Evolutionary conservation across 371 early-diverging fungal species (phyloP).

Genomic region (Zopfochytrium polystomum): DNA sequence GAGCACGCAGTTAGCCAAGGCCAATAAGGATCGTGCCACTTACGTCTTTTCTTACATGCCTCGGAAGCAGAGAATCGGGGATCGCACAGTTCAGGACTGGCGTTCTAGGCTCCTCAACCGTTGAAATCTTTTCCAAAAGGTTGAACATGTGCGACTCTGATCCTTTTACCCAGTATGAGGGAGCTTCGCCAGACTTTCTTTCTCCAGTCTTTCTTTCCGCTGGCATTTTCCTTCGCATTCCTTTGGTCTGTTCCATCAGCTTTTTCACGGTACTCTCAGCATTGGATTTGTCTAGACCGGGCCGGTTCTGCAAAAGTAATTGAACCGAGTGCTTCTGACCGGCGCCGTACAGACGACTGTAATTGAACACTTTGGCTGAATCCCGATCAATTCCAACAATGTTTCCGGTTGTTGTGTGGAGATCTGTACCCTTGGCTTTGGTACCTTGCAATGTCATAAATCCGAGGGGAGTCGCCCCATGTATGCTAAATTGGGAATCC

Average conservation of each 20-base stretch:
- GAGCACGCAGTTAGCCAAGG: background rate
- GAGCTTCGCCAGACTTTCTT: background rate
- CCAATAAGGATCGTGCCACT: conserved; percentile 9
- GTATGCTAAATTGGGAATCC: conserved; percentile 89
- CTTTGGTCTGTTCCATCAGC: conserved; percentile 85
- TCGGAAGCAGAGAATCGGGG: conserved; percentile 76
- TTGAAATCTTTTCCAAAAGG: conserved; percentile 79
- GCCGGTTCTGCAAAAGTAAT: conserved; percentile 76
- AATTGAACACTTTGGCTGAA: conserved; percentile 94
- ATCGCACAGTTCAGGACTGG: conserved; percentile 87
- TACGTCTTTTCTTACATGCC: conserved; percentile 58
- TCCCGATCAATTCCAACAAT: conserved; percentile 87
- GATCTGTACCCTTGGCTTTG: conserved; percentile 84
- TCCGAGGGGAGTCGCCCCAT: conserved; percentile 91
- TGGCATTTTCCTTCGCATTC: conserved; percentile 35
- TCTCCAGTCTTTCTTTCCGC: too few species aligned
- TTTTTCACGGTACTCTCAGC: conserved; percentile 64
- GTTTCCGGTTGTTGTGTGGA: conserved; percentile 88
- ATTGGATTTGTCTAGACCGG: conserved; percentile 62
- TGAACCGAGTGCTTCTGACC: conserved; percentile 81
- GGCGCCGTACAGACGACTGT: conserved; percentile 95
- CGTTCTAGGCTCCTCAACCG: conserved; percentile 71
- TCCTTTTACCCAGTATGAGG: conserved; percentile 76
- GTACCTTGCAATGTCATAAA: conserved; percentile 97
- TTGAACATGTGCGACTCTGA: conserved; percentile 96